These are phyloP conservation scores for Verticillium tricorpus DNA, from an alignment of 2,329 filamentous ascomycete species.

Conservation along the genomic window DNA sequence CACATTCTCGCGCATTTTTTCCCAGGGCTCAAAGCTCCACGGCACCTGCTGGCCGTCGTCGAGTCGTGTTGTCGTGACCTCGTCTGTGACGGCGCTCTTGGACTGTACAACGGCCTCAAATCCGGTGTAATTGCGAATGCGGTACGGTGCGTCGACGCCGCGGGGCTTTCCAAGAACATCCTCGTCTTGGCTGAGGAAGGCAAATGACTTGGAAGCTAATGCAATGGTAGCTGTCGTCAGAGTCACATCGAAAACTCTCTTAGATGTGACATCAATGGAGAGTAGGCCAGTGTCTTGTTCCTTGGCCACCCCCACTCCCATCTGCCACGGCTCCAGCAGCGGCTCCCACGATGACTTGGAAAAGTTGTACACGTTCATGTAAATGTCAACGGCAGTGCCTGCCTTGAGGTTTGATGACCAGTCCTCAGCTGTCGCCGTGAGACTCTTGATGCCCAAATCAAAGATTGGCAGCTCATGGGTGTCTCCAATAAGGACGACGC, in stretches of 20 bases:
- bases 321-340: constrained; percentile 89
- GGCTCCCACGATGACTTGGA: constrained; percentile 99
- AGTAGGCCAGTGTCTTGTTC: constrained; percentile 71
- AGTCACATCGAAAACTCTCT: constrained; percentile 87
- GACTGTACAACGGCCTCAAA: constrained; percentile 85
- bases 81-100: constrained; percentile 61
- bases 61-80: constrained; percentile 69
- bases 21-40: constrained; percentile 96
- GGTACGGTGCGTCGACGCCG: constrained; percentile 85
- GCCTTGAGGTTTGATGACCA: constrained; percentile 88
- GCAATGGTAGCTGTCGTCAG: constrained; percentile 92
- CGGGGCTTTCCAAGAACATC: constrained; percentile 92
- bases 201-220: constrained; percentile 84
- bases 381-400: constrained; percentile 86
- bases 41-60: constrained; percentile 86
- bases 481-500: constrained; percentile 92
- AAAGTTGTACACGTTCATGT: constrained; percentile 97
- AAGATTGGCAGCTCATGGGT: constrained; percentile 92
- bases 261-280: constrained; percentile 80
- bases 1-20: constrained; percentile 90
- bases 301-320: constrained; percentile 85
- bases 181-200: constrained; percentile 82
- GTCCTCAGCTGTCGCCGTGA: constrained; percentile 77
- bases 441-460: constrained; percentile 89
- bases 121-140: constrained; percentile 91